Evolutionary conservation across 495 filamentous ascomycete species (phyloP), one percentile per base, ranked within the genome.

Genomic region (Tuber melanosporum): DNA sequence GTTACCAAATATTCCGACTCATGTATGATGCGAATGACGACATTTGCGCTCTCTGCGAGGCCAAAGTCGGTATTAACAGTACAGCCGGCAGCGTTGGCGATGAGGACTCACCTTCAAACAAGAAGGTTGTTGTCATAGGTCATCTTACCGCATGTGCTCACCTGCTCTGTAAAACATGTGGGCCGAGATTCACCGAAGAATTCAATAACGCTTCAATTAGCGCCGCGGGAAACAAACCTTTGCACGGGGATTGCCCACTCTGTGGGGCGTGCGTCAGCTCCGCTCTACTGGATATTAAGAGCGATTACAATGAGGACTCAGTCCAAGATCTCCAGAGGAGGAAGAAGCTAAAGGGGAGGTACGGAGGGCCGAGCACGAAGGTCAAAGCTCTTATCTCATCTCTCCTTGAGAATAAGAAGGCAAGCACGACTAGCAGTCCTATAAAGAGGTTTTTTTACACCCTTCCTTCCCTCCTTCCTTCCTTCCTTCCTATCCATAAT

Each of bases 291-390:
- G 86, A 90, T 71, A 88, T 98, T 45, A 91, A 89, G 36, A 88
- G 89, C 70, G 87, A 86, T 44, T 90, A 90, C 4, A 86, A 92
- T 9, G 87, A 92, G 62, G 85, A 87, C 10, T 87, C 88, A 80
- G 86, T 89, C 80, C 88, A 91, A 77, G 85, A 83, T 32, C 57
- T 66, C 57, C 83, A 85, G 74, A 84, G 85, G 73, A 78, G 82
- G 85, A 83, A 77, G 77, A 82, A 76, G 47, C 57, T 66, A 66
- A 66, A 66, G 26, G 77, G 76, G 12, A 74, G 88, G 36, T 99
- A 99, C 83, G 88, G 87, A 70, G 93, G 94, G 0, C 94, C 94
- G 0, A 93, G 95, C 78, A 96, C 94, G 42, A 99, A 99, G 84
- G 97, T 95, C 0, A 89, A 88, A 70, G 93, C 92, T 1, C 88